Evolutionary conservation across 202 grass and related monocot genomes (phyloP), one percentile per base, ranked within the genome.

Genomic region (Thinopyrum obtusiflorum): DNA sequence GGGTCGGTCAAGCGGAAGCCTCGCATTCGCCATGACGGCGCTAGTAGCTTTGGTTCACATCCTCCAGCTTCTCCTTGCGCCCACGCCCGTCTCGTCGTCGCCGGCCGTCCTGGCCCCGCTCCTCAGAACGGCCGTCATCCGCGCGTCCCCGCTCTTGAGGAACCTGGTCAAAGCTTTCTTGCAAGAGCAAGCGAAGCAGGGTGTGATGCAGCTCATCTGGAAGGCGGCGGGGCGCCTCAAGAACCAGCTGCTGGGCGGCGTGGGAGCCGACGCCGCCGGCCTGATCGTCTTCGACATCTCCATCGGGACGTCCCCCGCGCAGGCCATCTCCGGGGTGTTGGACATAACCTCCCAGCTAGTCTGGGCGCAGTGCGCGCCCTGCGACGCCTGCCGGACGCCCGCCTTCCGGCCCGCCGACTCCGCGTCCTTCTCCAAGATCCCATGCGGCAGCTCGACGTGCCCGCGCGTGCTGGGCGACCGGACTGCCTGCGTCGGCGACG

Each of bases 361-460:
- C 20, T 84, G 82, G 68, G 18, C 31, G 24, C 68, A 84, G 40
- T 84, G 68, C 31, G 14, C 6, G 11, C 18, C 47, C 81, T 76
- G 6, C 28, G 83, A 60, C 11, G 11, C n/a, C 28, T 42, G 20
- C 36, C 27, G 12, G 35, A 11, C 57, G 24, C 6, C 75, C 0
- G n/a, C 37, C 3, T 86, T 79, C 67, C 9, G 35, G 1, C 27
- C 6, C 6, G 17, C 14, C 4, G 2, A 7, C 2, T 86, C 83
- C 6, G 7, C 37, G 61, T 79, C 83, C 60, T 85, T 79, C 65
- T 15, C 25, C 21, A 6, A 2, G 20, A 9, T 86, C 4, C 49
- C 75, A 8, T 69, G 73, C 37, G 23, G 2, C 55, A 61, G 33
- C 68, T 6, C 20, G 20, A 66, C 23, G 42, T 85, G 82, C 68